Evolutionary conservation across 352 stramenopile genomes (phyloP), one percentile per base, ranked within the genome.

Genomic region (Phytophthora pinifolia): DNA sequence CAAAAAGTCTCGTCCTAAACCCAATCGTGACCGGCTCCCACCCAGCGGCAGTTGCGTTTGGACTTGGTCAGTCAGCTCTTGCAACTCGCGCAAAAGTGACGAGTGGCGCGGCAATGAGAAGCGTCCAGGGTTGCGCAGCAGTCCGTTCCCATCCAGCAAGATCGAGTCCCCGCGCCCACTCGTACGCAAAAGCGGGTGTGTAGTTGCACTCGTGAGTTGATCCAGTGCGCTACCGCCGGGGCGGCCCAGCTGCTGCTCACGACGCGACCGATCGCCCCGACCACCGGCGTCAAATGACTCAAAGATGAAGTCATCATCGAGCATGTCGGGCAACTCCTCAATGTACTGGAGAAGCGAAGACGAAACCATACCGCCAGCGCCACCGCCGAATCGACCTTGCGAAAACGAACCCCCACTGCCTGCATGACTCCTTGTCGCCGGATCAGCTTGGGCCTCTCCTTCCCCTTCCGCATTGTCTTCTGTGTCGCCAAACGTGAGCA

Each of bases 1-100:
- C 18, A 88, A 34, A 12, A 76, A 44, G 27, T 89, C 76, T 13
- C 74, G 76, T 13, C 67, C 66, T 12, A 83, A 33, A 31, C 59
- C 57, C 14, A 69, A 48, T 7, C 74, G 76, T 45, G 46, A 73
- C 51, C 44, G 56, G 27, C 38, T 64, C 10, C 66, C 63, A 37
- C 41, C 49, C 25, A 70, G 39, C 9, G 77, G 71, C 5, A 88
- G 27, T 39, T 92, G 82, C 20, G 59, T 88, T 47, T 92, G 83
- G 25, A 89, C 83, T 46, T 92, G 83, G 9, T 89, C 77, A 0
- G 81, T 86, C 35, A 90, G 42, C 36, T 88, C 83, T 55, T 90
- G 77, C 7, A 92, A 59, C 46, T 92, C 83, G 13, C 78, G 78
- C 46, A 92, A 68, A 18, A 92, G 67, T 5, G 82, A 86, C 1